These are phyloP conservation scores for Coffea canephora DNA, from an alignment of 257 asterid genomes.

Conservation along the genomic window DNA sequence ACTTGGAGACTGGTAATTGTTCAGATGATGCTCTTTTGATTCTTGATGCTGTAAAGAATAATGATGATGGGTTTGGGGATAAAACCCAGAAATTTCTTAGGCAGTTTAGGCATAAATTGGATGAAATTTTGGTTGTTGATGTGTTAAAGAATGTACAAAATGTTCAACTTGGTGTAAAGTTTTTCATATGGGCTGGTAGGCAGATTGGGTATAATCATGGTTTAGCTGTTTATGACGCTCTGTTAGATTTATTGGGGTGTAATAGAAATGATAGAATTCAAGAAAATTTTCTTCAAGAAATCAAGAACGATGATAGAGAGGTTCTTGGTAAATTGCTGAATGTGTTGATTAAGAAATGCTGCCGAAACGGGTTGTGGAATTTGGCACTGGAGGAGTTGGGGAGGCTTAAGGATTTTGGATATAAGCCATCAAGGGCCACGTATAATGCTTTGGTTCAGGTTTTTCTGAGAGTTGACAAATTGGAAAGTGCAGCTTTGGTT, in stretches of 20 bases:
- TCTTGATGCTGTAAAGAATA: conserved; percentile 34
- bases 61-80: conserved; percentile 63
- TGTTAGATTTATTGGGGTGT: conserved; percentile 57
- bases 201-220: conserved; percentile 86
- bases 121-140: conserved; percentile 61
- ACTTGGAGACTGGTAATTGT: conserved; percentile 40
- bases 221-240: conserved; percentile 56
- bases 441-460: conserved; percentile 68
- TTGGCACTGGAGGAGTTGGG: conserved; percentile 83
- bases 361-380: conserved; percentile 81
- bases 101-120: conserved; percentile 62
- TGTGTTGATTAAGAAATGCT: conserved; percentile 70
- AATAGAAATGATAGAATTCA: conserved; percentile 32
- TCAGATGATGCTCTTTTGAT: conserved; percentile 48
- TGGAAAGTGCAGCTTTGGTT: conserved; percentile 69
- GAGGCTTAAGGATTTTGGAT: conserved; percentile 82
- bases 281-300: conserved; percentile 47
- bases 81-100: conserved; percentile 73
- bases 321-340: conserved; percentile 78
- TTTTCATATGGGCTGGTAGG: conserved; percentile 95
- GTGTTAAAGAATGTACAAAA: conserved; percentile 59
- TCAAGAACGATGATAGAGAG: conserved; percentile 61
- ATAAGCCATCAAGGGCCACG: conserved; percentile 64
- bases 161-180: conserved; percentile 68
- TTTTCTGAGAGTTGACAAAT: conserved; percentile 65